Conservation (phyloP, 495 filamentous ascomycete species). For the Glutinoglossum americanum region DNA sequence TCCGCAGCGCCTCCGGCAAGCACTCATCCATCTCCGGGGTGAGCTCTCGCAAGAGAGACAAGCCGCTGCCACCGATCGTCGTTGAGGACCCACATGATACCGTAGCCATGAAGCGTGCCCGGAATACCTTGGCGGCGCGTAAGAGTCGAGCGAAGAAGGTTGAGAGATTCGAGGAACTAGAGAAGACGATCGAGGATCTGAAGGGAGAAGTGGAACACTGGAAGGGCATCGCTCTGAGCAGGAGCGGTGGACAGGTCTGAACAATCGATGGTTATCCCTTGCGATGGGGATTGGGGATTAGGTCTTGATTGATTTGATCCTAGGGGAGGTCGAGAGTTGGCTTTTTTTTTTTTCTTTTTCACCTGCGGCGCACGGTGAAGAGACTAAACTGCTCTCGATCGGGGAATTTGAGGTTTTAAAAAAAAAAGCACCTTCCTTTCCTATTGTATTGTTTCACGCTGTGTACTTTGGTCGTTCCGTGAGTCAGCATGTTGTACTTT, state of each 20-base stretch:
- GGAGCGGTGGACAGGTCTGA: not conserved
- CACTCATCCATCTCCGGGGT: slow-evolving; percentile 54
- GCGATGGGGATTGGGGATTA: slow-evolving; percentile 1
- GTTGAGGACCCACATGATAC: slow-evolving; percentile 50
- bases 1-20: slow-evolving; percentile 14
- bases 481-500: not conserved
- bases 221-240: slow-evolving; percentile 15
- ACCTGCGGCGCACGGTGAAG: no score
- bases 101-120: slow-evolving; percentile 72
- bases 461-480: not conserved
- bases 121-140: slow-evolving; percentile 86
- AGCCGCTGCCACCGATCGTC: slow-evolving; percentile 59
- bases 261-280: not conserved
- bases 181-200: slow-evolving; percentile 27
- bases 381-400: not conserved
- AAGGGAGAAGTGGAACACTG: slow-evolving; percentile 28
- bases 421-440: not conserved
- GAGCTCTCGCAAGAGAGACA: slow-evolving; percentile 44
- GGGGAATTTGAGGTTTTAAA: not conserved
- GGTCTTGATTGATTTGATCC: not conserved
- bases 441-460: not conserved
- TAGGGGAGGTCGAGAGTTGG: not conserved
- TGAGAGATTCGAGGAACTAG: slow-evolving; percentile 40
- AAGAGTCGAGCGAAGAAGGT: slow-evolving; percentile 80
- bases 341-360: no score